These are phyloP conservation scores for Cercospora zeae-maydis DNA, from an alignment of 2,329 filamentous ascomycete genomes.

Conservation along the genomic window DNA sequence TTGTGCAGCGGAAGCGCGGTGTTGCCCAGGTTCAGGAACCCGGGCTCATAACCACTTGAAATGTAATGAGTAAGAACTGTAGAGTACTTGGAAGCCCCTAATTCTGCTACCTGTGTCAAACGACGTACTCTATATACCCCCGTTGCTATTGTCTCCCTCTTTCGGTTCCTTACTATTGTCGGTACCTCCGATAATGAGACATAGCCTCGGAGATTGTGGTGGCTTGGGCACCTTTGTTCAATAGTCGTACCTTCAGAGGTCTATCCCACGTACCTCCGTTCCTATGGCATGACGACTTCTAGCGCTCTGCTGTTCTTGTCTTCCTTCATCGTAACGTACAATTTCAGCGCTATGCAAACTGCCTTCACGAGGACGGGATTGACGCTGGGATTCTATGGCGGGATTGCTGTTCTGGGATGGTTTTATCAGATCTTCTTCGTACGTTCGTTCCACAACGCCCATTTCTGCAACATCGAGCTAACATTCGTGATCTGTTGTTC, in stretches of 20 bases:
- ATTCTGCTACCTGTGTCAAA: too few species aligned
- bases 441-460: not conserved
- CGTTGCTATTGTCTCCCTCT: too few species aligned
- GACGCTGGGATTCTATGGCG: slow-evolving; percentile 68
- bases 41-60: too few species aligned
- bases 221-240: too few species aligned
- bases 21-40: too few species aligned
- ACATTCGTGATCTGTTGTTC: not conserved
- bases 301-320: slow-evolving; percentile 66
- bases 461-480: not conserved
- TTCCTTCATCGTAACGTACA: slow-evolving; percentile 72
- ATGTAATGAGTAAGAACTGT: too few species aligned
- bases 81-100: too few species aligned
- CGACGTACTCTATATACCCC: too few species aligned
- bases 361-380: slow-evolving; percentile 65
- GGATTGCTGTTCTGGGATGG: slow-evolving; percentile 67
- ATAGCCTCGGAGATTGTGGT: too few species aligned
- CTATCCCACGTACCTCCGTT: slow-evolving; percentile 68
- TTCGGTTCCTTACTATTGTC: too few species aligned
- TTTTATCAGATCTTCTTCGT: slow-evolving; percentile 66
- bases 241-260: slow-evolving; percentile 60
- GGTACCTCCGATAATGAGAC: too few species aligned
- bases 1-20: too few species aligned
- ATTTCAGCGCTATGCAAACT: slow-evolving; percentile 66
- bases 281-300: slow-evolving; percentile 70